Conservation (phyloP, 192 early-diverging fungal species). For the Umbelopsis vinacea region DNA sequence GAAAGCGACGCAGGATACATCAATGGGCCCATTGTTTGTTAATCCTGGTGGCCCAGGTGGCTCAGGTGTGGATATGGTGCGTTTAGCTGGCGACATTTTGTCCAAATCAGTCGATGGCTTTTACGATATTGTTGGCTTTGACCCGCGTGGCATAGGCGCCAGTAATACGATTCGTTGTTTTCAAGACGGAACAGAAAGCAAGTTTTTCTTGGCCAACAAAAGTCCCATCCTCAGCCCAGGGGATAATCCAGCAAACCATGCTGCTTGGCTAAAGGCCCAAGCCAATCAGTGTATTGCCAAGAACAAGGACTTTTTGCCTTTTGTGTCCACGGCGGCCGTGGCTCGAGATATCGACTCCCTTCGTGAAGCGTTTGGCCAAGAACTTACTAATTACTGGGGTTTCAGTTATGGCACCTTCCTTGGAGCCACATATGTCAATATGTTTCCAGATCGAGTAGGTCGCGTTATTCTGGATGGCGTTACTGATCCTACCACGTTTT, state of each 20-base stretch:
- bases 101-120: conserved; percentile 26
- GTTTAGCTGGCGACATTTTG: conserved; percentile 20
- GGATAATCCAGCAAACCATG: conserved; percentile 6
- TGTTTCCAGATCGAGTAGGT: conserved; percentile 54
- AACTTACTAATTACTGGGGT: conserved; percentile 46
- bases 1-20: not conserved
- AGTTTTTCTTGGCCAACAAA: conserved; percentile 7
- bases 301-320: conserved; percentile 37
- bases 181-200: conserved; percentile 15
- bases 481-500: conserved; percentile 30
- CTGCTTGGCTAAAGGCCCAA: conserved; percentile 4
- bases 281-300: conserved; percentile 28
- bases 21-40: conserved; percentile 10
- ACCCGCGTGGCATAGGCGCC: conserved; percentile 46
- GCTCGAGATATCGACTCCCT: conserved; percentile 51
- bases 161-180: conserved; percentile 22
- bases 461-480: conserved; percentile 52
- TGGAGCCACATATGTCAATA: conserved; percentile 51
- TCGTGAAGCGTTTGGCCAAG: conserved; percentile 38
- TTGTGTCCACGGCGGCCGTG: conserved; percentile 45
- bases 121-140: conserved; percentile 46
- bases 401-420: conserved; percentile 50
- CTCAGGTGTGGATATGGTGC: conserved; percentile 33
- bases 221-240: not conserved
- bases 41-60: conserved; percentile 48